Evolutionary conservation across 352 stramenopile genomes (phyloP).

Genomic region (Globisporangium paroecandrum): DNA sequence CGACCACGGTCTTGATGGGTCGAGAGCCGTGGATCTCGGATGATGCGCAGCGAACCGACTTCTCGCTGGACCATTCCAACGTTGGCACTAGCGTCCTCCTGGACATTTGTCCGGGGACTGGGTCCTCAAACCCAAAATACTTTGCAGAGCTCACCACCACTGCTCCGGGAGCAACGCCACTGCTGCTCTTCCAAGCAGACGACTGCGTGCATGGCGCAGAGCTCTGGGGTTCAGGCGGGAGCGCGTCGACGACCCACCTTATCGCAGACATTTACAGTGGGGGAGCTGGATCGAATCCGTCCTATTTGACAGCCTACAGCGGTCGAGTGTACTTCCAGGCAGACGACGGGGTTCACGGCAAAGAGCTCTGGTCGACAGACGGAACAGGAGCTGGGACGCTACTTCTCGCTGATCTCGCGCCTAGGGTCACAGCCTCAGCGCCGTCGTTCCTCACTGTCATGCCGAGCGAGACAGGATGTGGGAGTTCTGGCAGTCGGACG

Average conservation of each 20-base stretch:
- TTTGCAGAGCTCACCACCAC: conserved; percentile 30
- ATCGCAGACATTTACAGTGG: conserved; percentile 65
- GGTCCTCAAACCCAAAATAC: conserved; percentile 49
- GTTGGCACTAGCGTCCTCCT: conserved; percentile 44
- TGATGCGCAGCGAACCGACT: conserved; percentile 29
- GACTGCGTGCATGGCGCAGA: conserved; percentile 79
- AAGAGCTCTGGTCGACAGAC: conserved; percentile 79
- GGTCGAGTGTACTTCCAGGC: conserved; percentile 71
- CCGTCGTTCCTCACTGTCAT: conserved; percentile 48
- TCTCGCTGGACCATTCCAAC: conserved; percentile 21
- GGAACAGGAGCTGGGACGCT: conserved; percentile 42
- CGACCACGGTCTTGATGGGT: conserved; percentile 30
- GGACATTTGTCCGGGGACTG: conserved; percentile 49
- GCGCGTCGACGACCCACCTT: conserved; percentile 37
- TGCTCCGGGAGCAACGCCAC: background rate
- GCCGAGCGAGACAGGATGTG: conserved; percentile 25
- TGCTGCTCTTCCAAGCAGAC: conserved; percentile 81
- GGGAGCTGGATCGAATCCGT: conserved; percentile 33
- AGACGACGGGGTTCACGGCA: conserved; percentile 68
- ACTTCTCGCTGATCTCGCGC: conserved; percentile 59
- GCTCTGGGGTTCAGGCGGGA: conserved; percentile 77
- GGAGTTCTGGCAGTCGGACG: conserved; percentile 63
- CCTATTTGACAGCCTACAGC: conserved; percentile 48
- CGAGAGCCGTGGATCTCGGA: conserved; percentile 67
- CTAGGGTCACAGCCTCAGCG: conserved; percentile 29